Percentiles rank a stretch among this genome's conserved stretches.
These are phyloP conservation scores for Pichia nakasei DNA, from an alignment of 805 yeast genomes.

Conservation along the genomic window DNA sequence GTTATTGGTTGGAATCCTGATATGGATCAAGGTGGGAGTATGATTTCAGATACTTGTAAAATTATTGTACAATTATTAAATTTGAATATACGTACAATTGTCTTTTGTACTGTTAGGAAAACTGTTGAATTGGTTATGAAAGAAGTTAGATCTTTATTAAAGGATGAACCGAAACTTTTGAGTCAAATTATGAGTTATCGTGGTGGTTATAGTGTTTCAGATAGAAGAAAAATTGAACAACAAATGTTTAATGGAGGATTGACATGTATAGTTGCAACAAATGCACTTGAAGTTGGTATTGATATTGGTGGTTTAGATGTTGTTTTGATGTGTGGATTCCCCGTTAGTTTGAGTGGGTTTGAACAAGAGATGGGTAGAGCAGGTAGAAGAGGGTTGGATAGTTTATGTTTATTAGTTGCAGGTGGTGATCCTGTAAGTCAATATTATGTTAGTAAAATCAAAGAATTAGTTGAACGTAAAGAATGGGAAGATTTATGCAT, in stretches of 20 bases:
- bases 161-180: slow-evolving; percentile 36
- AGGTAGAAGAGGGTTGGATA: slow-evolving; percentile 80
- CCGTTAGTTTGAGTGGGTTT: slow-evolving; percentile 74
- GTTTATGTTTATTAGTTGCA: slow-evolving; percentile 77
- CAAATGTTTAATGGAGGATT: slow-evolving; percentile 86
- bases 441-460: slow-evolving; percentile 65
- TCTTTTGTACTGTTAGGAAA: slow-evolving; percentile 79
- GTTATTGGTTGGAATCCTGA: slow-evolving; percentile 85
- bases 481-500: slow-evolving; percentile 52
- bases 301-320: slow-evolving; percentile 92
- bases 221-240: slow-evolving; percentile 77
- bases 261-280: slow-evolving; percentile 85
- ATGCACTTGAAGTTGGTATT: slow-evolving; percentile 91
- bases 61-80: slow-evolving; percentile 58
- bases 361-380: slow-evolving; percentile 98
- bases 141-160: slow-evolving; percentile 55
- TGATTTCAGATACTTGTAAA: slow-evolving; percentile 69
- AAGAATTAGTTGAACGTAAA: slow-evolving; percentile 38
- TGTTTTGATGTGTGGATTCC: slow-evolving; percentile 89
- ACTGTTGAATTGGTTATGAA: slow-evolving; percentile 85
- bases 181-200: slow-evolving; percentile 84
- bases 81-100: slow-evolving; percentile 68
- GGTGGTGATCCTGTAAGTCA: slow-evolving; percentile 82
- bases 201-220: slow-evolving; percentile 87
- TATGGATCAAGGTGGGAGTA: slow-evolving; percentile 48